These are phyloP conservation scores for Neodidymelliopsis sp. DNA, from an alignment of 2,329 filamentous ascomycete genomes.

Conservation along the genomic window DNA sequence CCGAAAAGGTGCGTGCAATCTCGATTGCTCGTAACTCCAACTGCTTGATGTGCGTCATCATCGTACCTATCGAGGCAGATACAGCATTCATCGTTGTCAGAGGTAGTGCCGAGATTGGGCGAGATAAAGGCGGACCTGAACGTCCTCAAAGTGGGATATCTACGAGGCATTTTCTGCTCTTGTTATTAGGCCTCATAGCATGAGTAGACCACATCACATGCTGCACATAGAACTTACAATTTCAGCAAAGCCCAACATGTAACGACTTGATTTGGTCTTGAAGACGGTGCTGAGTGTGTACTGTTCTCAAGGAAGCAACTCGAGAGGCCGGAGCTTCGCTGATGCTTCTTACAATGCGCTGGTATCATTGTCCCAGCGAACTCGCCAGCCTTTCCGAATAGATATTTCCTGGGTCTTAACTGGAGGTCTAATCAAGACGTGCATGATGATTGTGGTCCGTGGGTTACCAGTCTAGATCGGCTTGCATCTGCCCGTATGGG, in stretches of 20 bases:
- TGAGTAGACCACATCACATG: background rate
- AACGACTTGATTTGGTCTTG: no score
- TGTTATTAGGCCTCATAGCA: background rate
- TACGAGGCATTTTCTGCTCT: background rate
- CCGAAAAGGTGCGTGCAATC: slow-evolving; percentile 22
- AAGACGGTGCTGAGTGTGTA: no score
- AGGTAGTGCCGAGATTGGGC: background rate
- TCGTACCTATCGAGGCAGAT: slow-evolving; percentile 10
- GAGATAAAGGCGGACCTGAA: slow-evolving; percentile 3
- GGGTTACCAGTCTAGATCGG: no score
- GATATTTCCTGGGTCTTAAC: no score
- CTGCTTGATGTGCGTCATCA: background rate
- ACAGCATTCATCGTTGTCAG: background rate
- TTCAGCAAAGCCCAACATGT: no score
- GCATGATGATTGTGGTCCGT: background rate
- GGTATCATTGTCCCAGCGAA: background rate
- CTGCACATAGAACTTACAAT: no score
- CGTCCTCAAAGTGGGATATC: background rate
- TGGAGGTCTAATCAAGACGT: background rate
- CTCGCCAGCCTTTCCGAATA: background rate
- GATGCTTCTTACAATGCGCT: background rate
- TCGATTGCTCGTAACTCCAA: slow-evolving; percentile 4
- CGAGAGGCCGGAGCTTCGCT: background rate
- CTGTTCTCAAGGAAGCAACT: no score
- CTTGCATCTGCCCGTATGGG: no score